phyloP scores from a whole-genome alignment of 331 rosid genomes.

The Malus hybrid region DNA sequence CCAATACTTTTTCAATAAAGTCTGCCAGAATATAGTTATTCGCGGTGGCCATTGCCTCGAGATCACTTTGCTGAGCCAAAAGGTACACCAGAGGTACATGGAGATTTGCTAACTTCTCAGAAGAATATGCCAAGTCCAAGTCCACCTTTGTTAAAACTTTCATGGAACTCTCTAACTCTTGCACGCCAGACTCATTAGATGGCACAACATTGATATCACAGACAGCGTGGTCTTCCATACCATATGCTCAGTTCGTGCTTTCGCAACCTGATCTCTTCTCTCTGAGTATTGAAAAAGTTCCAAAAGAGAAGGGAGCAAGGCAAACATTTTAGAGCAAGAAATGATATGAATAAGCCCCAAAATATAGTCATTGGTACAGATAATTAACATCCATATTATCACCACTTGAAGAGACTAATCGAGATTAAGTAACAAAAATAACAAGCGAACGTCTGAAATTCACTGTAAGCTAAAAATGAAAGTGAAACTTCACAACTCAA shows the following conservation, averaged over 20 bases:
- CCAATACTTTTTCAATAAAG: slow-evolving; percentile 51
- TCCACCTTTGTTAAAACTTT: slow-evolving; percentile 62
- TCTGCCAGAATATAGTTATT: slow-evolving; percentile 31
- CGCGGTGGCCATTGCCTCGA: slow-evolving; percentile 44
- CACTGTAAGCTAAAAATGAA: not conserved
- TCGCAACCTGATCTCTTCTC: slow-evolving; percentile 14
- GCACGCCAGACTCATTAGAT: slow-evolving; percentile 32
- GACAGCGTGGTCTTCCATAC: slow-evolving; percentile 41
- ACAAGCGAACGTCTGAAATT: not conserved
- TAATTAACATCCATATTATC: not conserved
- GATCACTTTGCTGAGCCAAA: slow-evolving; percentile 65
- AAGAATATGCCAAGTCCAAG: slow-evolving; percentile 71
- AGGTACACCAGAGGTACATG: slow-evolving; percentile 57
- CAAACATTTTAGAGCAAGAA: not conserved
- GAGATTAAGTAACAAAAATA: not conserved
- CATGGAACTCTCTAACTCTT: slow-evolving; percentile 44
- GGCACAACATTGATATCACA: slow-evolving; percentile 26
- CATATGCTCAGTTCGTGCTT: slow-evolving; percentile 17
- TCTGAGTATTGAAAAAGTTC: not conserved
- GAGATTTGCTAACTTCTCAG: slow-evolving; percentile 76
- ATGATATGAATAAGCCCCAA: not conserved
- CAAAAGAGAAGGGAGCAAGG: not conserved
- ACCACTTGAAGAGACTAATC: not conserved
- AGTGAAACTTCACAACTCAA: not conserved
- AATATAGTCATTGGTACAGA: not conserved